phyloP scores from a whole-genome alignment of 768 basidiomycete genomes.

The Mycena alexandri region DNA sequence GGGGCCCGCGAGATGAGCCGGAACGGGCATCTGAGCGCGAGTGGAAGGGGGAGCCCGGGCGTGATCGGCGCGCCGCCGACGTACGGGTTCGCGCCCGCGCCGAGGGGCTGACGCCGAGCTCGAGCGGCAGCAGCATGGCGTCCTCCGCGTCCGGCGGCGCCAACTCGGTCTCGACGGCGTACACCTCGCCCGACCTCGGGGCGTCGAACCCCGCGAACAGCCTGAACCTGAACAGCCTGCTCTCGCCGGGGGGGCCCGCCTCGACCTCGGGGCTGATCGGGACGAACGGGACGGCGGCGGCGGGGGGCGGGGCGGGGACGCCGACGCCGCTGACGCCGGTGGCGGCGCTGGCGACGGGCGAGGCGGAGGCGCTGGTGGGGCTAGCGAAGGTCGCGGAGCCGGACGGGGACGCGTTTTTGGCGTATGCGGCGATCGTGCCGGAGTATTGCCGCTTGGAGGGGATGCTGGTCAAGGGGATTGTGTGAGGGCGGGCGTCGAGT shows the following conservation, averaged over 20 bases:
- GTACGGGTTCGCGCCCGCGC: slow-evolving; percentile 50
- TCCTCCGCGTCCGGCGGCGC: slow-evolving; percentile 33
- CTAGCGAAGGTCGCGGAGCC: slow-evolving; percentile 87
- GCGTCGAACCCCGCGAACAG: no score
- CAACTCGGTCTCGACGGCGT: slow-evolving; percentile 55
- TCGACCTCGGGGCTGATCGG: slow-evolving; percentile 41
- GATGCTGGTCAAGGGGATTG: slow-evolving; percentile 77
- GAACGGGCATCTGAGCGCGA: slow-evolving; percentile 35
- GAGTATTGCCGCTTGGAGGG: slow-evolving; percentile 86
- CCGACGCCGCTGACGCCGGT: slow-evolving; percentile 77
- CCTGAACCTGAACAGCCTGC: slow-evolving; percentile 43
- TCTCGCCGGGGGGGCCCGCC: slow-evolving; percentile 32
- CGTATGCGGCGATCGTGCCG: slow-evolving; percentile 87
- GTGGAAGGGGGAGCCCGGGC: slow-evolving; percentile 45
- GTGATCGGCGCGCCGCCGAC: slow-evolving; percentile 43
- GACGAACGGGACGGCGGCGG: slow-evolving; percentile 48
- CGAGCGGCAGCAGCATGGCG: slow-evolving; percentile 56
- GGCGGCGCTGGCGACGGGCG: slow-evolving; percentile 76
- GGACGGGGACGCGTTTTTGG: slow-evolving; percentile 87
- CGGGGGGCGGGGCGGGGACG: slow-evolving; percentile 58
- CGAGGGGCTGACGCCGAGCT: slow-evolving; percentile 56
- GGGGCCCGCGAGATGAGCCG: slow-evolving; percentile 22
- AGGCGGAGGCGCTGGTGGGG: slow-evolving; percentile 81
- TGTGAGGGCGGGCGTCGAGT: slow-evolving; percentile 43
- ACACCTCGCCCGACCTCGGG: slow-evolving; percentile 72